phyloP scores from a whole-genome alignment of 305 asterid species.

The Caryopteris hybrid region DNA sequence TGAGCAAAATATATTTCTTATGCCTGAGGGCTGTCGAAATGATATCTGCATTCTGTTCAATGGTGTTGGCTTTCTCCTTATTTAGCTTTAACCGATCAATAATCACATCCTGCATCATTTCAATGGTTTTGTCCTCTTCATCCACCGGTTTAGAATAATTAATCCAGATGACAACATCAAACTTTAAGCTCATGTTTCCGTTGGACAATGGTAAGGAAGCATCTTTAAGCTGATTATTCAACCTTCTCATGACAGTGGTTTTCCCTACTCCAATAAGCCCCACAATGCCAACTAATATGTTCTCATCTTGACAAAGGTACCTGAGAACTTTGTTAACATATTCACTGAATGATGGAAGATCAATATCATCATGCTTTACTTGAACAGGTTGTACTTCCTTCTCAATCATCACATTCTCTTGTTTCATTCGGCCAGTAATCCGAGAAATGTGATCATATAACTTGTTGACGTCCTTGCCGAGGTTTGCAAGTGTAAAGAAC shows the following conservation, averaged over 20 bases:
- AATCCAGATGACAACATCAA: conserved; percentile 8
- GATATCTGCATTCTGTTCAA: background rate
- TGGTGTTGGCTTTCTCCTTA: background rate
- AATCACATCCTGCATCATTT: conserved; percentile 16
- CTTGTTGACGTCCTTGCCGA: conserved; percentile 5
- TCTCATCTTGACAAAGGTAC: background rate
- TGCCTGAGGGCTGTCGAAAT: background rate
- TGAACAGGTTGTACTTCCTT: conserved; percentile 1
- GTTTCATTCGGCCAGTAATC: background rate
- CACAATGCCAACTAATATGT: conserved; percentile 5
- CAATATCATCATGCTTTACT: background rate
- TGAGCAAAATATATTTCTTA: conserved; percentile 11
- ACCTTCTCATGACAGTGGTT: conserved; percentile 2
- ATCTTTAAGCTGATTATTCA: conserved; percentile 12
- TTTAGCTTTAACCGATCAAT: conserved; percentile 5
- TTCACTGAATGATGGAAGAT: background rate
- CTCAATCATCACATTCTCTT: background rate
- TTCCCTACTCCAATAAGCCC: conserved; percentile 23
- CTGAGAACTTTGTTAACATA: background rate
- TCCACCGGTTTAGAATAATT: background rate
- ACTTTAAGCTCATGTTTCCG: background rate
- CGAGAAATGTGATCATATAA: background rate
- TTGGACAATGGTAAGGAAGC: background rate
- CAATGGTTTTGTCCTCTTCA: background rate
- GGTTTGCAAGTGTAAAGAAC: conserved; percentile 13